Conservation (phyloP, 345 rosid species). For the Lepidium africanum region DNA sequence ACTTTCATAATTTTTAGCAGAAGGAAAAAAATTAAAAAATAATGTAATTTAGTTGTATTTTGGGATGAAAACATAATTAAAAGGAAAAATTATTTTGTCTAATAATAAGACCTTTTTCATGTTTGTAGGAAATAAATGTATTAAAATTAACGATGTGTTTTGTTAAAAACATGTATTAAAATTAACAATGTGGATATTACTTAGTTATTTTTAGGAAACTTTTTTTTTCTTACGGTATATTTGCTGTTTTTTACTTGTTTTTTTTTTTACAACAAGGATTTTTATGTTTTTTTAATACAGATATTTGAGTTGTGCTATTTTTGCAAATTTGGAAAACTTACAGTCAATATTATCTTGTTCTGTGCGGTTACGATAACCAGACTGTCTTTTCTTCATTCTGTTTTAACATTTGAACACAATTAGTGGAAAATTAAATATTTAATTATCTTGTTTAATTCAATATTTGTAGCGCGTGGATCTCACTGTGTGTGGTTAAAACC, state of each 20-base stretch:
- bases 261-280: not conserved
- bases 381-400: not conserved
- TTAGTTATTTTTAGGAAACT: not conserved
- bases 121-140: not conserved
- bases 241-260: not conserved
- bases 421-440: too few relatives aligned
- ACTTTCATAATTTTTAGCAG: too few relatives aligned
- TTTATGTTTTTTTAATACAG: too few relatives aligned
- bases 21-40: too few relatives aligned
- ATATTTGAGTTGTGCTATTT: too few relatives aligned
- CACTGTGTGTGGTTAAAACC: too few relatives aligned
- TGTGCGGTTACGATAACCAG: not conserved
- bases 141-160: not conserved
- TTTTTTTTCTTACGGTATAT: not conserved
- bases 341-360: not conserved
- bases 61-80: not conserved
- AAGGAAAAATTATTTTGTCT: not conserved
- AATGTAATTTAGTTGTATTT: too few relatives aligned
- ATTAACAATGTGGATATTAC: too few relatives aligned
- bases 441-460: too few relatives aligned
- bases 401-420: not conserved
- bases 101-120: not conserved
- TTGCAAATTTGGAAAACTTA: too few relatives aligned
- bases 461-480: too few relatives aligned
- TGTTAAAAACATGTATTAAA: too few relatives aligned